These are phyloP conservation scores for Aspergillus leporis DNA, from an alignment of 495 filamentous ascomycete genomes.

Conservation along the genomic window DNA sequence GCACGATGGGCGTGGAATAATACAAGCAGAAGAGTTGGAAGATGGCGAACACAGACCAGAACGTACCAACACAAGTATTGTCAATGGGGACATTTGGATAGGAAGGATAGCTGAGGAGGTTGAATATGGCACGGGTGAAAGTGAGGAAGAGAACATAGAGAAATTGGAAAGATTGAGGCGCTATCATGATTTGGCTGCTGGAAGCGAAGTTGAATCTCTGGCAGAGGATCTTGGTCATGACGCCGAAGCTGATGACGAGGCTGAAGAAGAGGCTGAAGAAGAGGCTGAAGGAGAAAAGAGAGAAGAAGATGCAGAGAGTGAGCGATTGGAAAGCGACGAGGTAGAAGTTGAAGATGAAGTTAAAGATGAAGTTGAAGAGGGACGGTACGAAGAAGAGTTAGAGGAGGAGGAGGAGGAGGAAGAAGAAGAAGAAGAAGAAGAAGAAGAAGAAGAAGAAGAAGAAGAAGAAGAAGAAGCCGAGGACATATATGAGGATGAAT, in stretches of 20 bases:
- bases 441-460: conserved; percentile 5
- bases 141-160: not conserved
- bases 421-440: conserved; percentile 12
- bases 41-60: not conserved
- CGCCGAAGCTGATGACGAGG: not conserved
- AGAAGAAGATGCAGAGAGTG: conserved; percentile 4
- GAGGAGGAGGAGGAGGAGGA: conserved; percentile 8
- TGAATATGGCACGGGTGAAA: not conserved
- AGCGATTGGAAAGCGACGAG: conserved; percentile 4
- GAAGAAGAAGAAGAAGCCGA: conserved; percentile 6
- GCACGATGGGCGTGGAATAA: not conserved
- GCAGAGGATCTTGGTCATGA: not conserved
- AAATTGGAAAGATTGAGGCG: not conserved
- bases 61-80: not conserved
- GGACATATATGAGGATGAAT: conserved; percentile 14
- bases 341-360: not conserved
- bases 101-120: not conserved
- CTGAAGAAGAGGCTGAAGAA: not conserved
- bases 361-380: not conserved
- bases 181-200: not conserved
- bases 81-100: not conserved
- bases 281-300: not conserved
- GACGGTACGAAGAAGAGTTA: not conserved
- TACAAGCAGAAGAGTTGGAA: not conserved
- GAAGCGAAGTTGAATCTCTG: not conserved